Percentiles rank a stretch among this genome's conserved stretches.
Conservation (phyloP, 176 grass and related monocot genomes). For the Zoysia pacifica region DNA sequence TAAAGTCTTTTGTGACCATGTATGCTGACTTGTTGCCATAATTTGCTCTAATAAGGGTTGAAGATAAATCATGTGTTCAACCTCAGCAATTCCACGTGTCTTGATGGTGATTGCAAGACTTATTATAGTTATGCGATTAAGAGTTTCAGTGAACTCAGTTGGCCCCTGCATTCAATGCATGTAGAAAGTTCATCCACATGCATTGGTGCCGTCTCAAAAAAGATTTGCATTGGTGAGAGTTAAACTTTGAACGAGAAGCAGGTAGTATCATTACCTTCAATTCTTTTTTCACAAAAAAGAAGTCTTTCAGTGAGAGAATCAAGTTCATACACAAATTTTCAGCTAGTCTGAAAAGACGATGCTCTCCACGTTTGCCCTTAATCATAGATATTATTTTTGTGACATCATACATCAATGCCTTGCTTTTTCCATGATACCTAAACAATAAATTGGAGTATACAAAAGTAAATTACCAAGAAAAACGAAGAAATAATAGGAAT, state of each 20-base stretch:
- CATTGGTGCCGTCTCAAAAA: too few species aligned
- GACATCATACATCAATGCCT: slow-evolving; percentile 99
- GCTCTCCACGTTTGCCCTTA: slow-evolving; percentile 91
- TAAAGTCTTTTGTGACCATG: slow-evolving; percentile 95
- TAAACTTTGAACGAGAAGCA: slow-evolving; percentile 23
- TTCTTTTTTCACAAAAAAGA: slow-evolving; percentile 99
- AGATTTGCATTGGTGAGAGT: not conserved
- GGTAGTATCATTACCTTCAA: slow-evolving; percentile 66
- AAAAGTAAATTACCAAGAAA: slow-evolving; percentile 28
- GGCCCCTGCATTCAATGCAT: slow-evolving; percentile 63
- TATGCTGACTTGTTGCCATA: slow-evolving; percentile 95
- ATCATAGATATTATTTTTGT: slow-evolving; percentile 99
- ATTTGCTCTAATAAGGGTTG: slow-evolving; percentile 95
- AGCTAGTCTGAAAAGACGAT: slow-evolving; percentile 94
- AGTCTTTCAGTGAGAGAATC: slow-evolving; percentile 96
- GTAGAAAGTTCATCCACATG: slow-evolving; percentile 13
- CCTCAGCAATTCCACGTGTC: slow-evolving; percentile 95
- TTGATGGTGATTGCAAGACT: slow-evolving; percentile 98
- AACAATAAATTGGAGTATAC: slow-evolving; percentile 16
- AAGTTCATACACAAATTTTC: slow-evolving; percentile 99
- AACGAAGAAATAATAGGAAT: slow-evolving; percentile 3
- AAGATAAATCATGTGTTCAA: slow-evolving; percentile 96
- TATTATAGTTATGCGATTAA: slow-evolving; percentile 99
- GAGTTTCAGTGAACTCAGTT: slow-evolving; percentile 98
- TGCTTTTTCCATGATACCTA: slow-evolving; percentile 97